A percentile compares a stretch with the other conserved stretches of the same genome.
Conservation (phyloP, 2,329 filamentous ascomycete species). For the Fusarium falciforme region DNA sequence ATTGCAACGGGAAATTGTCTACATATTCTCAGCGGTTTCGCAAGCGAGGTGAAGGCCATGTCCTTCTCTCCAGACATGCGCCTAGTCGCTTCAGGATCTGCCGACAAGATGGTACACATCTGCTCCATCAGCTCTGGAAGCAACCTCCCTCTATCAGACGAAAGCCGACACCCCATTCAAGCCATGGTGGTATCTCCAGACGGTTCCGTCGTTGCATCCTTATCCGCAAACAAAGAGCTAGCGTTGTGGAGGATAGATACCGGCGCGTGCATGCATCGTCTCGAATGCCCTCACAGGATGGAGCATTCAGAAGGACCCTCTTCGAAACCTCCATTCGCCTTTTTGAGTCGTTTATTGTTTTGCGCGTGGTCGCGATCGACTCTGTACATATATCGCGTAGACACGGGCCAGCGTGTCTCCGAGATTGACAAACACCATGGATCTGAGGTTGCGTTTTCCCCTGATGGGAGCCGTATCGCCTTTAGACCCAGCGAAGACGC, state of each 20-base stretch:
- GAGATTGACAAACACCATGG: not conserved
- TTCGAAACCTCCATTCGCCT: not conserved
- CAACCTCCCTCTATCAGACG: not conserved
- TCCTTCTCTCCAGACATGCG: not conserved
- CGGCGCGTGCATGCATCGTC: not conserved
- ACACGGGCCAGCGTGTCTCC: not conserved
- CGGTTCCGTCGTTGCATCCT: not conserved
- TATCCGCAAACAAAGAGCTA: not conserved
- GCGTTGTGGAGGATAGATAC: not conserved
- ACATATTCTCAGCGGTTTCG: not conserved
- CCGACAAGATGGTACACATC: not conserved
- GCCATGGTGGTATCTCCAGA: not conserved
- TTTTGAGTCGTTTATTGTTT: not conserved
- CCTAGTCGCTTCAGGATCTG: not conserved
- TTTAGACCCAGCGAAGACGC: not conserved
- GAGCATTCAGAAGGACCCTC: not conserved
- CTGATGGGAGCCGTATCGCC: not conserved
- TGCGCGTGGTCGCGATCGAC: not conserved
- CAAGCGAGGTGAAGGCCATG: not conserved
- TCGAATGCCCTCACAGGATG: not conserved
- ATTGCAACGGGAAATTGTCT: not conserved
- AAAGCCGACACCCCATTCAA: not conserved
- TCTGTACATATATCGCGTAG: not conserved
- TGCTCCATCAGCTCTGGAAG: not conserved
- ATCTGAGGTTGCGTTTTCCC: not conserved